Conservation (phyloP, 768 basidiomycete genomes). For the Austroboletus eburneus region DNA sequence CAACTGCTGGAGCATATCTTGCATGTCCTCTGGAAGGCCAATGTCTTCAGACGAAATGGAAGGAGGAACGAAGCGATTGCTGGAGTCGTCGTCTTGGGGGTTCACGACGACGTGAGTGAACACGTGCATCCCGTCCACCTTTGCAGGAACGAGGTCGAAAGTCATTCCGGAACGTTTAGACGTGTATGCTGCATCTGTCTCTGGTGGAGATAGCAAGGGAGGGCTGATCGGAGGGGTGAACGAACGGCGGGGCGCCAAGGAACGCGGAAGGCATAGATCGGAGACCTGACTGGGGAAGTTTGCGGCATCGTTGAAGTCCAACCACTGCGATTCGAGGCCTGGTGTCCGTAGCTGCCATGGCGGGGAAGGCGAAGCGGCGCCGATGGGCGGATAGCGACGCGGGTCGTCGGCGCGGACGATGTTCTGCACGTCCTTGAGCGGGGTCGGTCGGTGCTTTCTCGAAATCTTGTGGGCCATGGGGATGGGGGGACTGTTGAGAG, state of each 20-base stretch:
- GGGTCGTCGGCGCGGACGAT: constrained; percentile 8
- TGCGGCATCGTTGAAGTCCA: too few relatives aligned
- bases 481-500: background rate
- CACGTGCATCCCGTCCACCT: constrained; percentile 11
- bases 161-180: constrained; percentile 18
- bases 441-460: constrained; percentile 6
- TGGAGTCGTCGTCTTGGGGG: background rate
- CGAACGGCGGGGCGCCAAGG: constrained; percentile 5
- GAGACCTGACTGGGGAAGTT: too few relatives aligned
- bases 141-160: constrained; percentile 13
- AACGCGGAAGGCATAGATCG: background rate
- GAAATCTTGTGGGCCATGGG: constrained; percentile 5
- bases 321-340: constrained; percentile 3
- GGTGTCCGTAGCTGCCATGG: constrained; percentile 1
- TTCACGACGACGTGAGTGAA: constrained; percentile 15
- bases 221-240: constrained; percentile 14
- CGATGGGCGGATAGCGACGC: constrained; percentile 14
- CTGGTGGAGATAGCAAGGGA: constrained; percentile 7
- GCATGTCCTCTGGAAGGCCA: constrained; percentile 29
- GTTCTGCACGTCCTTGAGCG: constrained; percentile 19
- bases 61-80: too few relatives aligned
- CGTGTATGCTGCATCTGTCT: background rate
- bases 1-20: constrained; percentile 21
- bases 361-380: background rate
- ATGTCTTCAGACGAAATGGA: background rate